Percentiles rank a stretch among this genome's conserved stretches.
phyloP scores from a whole-genome alignment of 345 rosid genomes.

The Pugionium cornutum region DNA sequence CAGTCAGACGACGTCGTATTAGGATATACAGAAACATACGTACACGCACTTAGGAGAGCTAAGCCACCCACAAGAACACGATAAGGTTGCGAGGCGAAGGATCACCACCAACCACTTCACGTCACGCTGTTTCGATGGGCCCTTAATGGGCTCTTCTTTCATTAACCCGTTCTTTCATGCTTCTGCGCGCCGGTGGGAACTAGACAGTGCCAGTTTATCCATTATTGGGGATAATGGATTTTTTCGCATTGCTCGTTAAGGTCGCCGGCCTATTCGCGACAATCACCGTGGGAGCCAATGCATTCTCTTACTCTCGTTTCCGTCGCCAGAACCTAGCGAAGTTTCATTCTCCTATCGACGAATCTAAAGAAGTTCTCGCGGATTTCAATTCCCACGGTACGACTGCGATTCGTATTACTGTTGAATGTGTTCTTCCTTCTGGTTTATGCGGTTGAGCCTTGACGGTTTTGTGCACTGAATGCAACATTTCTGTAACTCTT shows the following conservation, averaged over 20 bases:
- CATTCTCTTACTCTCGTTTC: conserved; percentile 68
- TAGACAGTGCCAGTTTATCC: not conserved
- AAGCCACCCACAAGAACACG: conserved; percentile 32
- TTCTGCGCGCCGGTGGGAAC: conserved; percentile 11
- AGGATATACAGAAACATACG: not conserved
- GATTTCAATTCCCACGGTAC: conserved; percentile 50
- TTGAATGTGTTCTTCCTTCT: not conserved
- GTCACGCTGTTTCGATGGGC: conserved; percentile 25
- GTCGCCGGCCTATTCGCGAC: conserved; percentile 68
- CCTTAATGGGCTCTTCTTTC: conserved; percentile 30
- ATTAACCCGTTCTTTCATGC: conserved; percentile 8
- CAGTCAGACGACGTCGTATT: not conserved
- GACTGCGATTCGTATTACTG: conserved; percentile 14
- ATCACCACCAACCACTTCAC: conserved; percentile 29
- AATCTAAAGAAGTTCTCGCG: conserved; percentile 71
- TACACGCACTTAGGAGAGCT: conserved; percentile 31
- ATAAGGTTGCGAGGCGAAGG: conserved; percentile 29
- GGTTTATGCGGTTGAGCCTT: not conserved
- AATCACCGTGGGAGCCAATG: conserved; percentile 74
- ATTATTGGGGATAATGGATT: conserved; percentile 40
- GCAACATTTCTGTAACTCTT: not conserved
- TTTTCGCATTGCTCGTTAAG: conserved; percentile 53
- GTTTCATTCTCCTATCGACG: conserved; percentile 73
- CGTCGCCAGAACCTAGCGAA: conserved; percentile 54
- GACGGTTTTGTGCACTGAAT: not conserved